Evolutionary conservation across 2,329 filamentous ascomycete species (phyloP), one percentile per base, ranked within the genome.

Genomic region (Ophiostoma tasmaniense): DNA sequence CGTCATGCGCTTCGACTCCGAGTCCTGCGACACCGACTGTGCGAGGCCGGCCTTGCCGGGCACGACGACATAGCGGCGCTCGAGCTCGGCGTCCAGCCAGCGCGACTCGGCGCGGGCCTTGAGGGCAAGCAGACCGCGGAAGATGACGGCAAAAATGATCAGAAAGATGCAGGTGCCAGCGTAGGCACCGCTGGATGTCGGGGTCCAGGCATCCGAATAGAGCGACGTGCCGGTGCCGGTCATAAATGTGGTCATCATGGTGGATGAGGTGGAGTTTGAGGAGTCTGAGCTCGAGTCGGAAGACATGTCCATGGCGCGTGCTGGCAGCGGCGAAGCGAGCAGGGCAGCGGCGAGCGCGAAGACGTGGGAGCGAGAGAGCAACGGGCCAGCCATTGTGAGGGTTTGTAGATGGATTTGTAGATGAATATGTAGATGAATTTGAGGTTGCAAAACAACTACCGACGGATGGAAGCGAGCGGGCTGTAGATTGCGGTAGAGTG

Each of bases 111-210:
- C 84, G 78, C 81, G 87, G 80, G 80, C 86, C 76, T 92, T 92
- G 74, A 86, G 81, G 2, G 93, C 93, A 66, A 94, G 80, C 20
- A 97, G 82, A 25, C 82, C 80, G 67, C 93, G 90, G 75, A 89
- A 88, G 69, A 90, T 75, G 71, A 89, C 82, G 71, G 88, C 89
- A 67, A 98, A 87, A 62, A 90, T 74, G 76, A 97, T 88, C 70
- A 97, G 85, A 80, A 97, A 97, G 77, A 97, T 91, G 81, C 94
- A 96, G 35, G 92, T 96, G 69, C 88, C 94, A 1, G 92, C 92
- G 79, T 97, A 98, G 70, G 84, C 81, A 74, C 89, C 92, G 6
- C 84, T 81, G 45, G 81, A 88, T 35, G 76, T 79, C 5, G 94
- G 94, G 2, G 90, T 90, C 92, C 93, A 98, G 67, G 82, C 77